These are phyloP conservation scores for Malassezia caprae DNA, from an alignment of 1,284 basidiomycete genomes.

Conservation along the genomic window DNA sequence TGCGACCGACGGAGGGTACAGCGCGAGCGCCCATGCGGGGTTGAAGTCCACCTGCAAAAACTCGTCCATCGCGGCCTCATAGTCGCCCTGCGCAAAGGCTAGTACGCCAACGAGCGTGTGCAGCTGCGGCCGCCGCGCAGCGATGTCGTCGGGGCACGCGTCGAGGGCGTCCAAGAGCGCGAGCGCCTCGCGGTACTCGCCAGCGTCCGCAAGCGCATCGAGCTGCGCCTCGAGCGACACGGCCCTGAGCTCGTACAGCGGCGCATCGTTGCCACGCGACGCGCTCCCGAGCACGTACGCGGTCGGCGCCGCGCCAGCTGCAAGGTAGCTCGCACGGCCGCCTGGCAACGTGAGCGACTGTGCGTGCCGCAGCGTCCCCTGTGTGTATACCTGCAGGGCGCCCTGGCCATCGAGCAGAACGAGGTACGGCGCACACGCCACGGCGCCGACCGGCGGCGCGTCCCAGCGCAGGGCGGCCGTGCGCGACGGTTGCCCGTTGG, in stretches of 20 bases:
- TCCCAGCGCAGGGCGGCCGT: slow-evolving; percentile 3
- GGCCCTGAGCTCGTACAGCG: slow-evolving; percentile 61
- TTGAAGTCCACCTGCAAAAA: slow-evolving; percentile 82
- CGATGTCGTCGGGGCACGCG: slow-evolving; percentile 57
- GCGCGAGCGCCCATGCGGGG: slow-evolving; percentile 80
- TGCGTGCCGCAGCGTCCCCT: slow-evolving; percentile 48
- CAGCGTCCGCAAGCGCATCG: slow-evolving; percentile 66
- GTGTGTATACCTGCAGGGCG: background rate
- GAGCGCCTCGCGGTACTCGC: slow-evolving; percentile 69
- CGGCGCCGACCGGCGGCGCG: slow-evolving; percentile 55
- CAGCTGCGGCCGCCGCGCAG: slow-evolving; percentile 31
- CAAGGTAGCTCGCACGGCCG: slow-evolving; percentile 21
- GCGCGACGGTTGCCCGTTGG: background rate
- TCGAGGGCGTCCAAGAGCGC: slow-evolving; percentile 59
- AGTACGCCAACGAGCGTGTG: slow-evolving; percentile 61
- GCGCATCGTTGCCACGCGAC: background rate
- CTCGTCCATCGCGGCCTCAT: slow-evolving; percentile 68
- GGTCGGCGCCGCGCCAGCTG: slow-evolving; percentile 23
- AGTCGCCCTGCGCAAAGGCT: slow-evolving; percentile 62
- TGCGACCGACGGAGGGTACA: slow-evolving; percentile 72
- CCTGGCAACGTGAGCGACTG: slow-evolving; percentile 39
- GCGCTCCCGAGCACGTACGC: background rate
- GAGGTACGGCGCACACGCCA: slow-evolving; percentile 47
- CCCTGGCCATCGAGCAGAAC: background rate
- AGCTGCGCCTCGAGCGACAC: slow-evolving; percentile 68